These are phyloP conservation scores for Planoprotostelium fungivorum DNA, from an alignment of 78 protist genomes.

Conservation along the genomic window DNA sequence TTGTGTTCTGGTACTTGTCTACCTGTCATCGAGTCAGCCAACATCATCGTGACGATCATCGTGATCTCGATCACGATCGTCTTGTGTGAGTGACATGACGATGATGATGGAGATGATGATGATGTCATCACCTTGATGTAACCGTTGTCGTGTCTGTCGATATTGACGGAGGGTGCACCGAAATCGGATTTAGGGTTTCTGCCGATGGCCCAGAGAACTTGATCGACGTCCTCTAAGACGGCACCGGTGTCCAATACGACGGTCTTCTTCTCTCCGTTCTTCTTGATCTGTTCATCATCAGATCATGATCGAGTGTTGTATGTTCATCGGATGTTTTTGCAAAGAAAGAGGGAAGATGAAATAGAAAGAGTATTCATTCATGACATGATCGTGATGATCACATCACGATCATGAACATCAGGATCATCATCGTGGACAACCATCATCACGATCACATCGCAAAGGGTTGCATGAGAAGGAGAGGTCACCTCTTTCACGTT, in stretches of 20 bases:
- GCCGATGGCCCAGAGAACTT: slow-evolving; percentile 76
- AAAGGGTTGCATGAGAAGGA: too few relatives aligned
- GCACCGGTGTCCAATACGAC: slow-evolving; percentile 3
- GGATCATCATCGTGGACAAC: too few relatives aligned
- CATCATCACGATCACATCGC: too few relatives aligned
- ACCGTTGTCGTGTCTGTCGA: slow-evolving; percentile 18
- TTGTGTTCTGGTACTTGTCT: slow-evolving; percentile 70
- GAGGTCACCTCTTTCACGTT: not conserved
- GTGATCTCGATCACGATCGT: too few relatives aligned
- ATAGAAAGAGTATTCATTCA: too few relatives aligned
- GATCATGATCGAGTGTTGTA: too few relatives aligned
- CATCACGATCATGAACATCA: too few relatives aligned
- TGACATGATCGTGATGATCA: too few relatives aligned
- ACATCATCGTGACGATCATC: not conserved
- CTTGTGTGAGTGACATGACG: not conserved
- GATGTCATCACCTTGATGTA: slow-evolving; percentile 45
- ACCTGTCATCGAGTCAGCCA: not conserved
- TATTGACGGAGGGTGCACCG: slow-evolving; percentile 55
- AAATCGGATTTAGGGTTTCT: slow-evolving; percentile 61
- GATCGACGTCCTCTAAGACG: slow-evolving; percentile 49
- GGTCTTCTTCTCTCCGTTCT: slow-evolving; percentile 10
- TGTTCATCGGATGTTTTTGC: not conserved
- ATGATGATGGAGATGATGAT: not conserved
- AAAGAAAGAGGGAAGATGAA: too few relatives aligned
- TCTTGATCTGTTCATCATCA: not conserved